A percentile compares a stretch with the other conserved stretches of the same genome.
Evolutionary conservation across 1,139 yeast species (phyloP).

Genomic region (Yamadazyma friedrichii): DNA sequence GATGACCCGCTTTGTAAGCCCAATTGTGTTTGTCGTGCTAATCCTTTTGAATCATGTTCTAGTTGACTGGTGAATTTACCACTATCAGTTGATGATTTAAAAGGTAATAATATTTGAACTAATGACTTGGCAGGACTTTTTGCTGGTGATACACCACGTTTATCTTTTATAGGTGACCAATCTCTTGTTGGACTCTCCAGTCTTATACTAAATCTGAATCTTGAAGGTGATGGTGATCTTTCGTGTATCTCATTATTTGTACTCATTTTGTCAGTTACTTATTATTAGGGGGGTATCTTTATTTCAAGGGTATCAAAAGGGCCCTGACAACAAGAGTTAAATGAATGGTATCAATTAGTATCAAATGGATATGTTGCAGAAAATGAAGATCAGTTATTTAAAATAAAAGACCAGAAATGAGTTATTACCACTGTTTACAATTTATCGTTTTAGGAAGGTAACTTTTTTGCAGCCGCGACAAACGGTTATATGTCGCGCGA

Average conservation of each 20-base stretch:
- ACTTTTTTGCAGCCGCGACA: conserved; percentile 5
- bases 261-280: no score
- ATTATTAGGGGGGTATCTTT: no score
- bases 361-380: no score
- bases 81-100: conserved; percentile 2
- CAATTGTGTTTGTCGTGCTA: not conserved
- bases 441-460: not conserved
- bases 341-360: no score
- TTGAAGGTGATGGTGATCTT: not conserved
- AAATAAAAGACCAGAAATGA: no score
- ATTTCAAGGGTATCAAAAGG: no score
- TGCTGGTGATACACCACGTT: conserved; percentile 8
- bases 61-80: not conserved
- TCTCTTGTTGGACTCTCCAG: not conserved
- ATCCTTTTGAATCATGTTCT: not conserved
- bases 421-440: not conserved
- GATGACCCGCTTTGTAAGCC: no score
- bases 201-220: not conserved
- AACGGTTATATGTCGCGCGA: not conserved
- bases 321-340: no score
- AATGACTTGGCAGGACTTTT: conserved; percentile 9
- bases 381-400: no score
- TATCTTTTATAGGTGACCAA: not conserved
- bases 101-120: conserved; percentile 5
- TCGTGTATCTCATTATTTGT: not conserved